Percentiles rank a stretch among this genome's conserved stretches.
Evolutionary conservation across 2,329 filamentous ascomycete genomes (phyloP).

Genomic region (Fusarium miscanthi): DNA sequence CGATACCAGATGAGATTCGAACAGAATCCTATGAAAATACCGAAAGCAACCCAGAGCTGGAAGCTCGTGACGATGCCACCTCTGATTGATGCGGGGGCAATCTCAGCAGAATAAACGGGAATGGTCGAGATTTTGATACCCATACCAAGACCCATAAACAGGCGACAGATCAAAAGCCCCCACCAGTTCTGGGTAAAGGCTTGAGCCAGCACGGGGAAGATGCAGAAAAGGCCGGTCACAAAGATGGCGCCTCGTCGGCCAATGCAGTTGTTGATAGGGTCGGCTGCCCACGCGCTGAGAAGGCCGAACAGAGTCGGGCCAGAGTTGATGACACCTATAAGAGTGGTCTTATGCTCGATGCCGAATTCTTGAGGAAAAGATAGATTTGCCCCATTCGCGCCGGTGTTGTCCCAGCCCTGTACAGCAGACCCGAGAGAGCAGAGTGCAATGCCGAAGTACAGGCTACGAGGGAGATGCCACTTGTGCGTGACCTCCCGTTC

Average conservation of each 20-base stretch:
- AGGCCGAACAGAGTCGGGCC: conserved; percentile 40
- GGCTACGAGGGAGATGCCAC: conserved; percentile 44
- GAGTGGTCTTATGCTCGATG: conserved; percentile 56
- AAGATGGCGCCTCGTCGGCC: conserved; percentile 58
- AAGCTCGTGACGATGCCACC: conserved; percentile 63
- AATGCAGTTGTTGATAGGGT: conserved; percentile 52
- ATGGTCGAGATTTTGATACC: conserved; percentile 61
- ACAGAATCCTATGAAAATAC: conserved; percentile 73
- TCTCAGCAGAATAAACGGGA: conserved; percentile 64
- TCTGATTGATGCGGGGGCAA: conserved; percentile 60
- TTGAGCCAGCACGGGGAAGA: conserved; percentile 65
- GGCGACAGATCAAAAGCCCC: conserved; percentile 53
- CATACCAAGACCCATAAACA: conserved; percentile 70
- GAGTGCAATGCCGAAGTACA: conserved; percentile 46
- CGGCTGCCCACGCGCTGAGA: conserved; percentile 43
- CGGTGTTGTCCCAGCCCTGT: conserved; percentile 60
- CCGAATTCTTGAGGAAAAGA: conserved; percentile 52
- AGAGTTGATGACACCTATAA: conserved; percentile 69
- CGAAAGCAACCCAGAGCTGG: conserved; percentile 61
- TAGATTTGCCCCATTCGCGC: conserved; percentile 54
- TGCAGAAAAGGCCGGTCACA: conserved; percentile 64
- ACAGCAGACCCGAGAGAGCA: conserved; percentile 48
- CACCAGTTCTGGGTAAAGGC: conserved; percentile 64
- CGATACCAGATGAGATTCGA: conserved; percentile 72
- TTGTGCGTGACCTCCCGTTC: conserved; percentile 44